A percentile compares a stretch with the other conserved stretches of the same genome.
Conservation (phyloP, 23 red algal species). For the Pyropia haitanensis region DNA sequence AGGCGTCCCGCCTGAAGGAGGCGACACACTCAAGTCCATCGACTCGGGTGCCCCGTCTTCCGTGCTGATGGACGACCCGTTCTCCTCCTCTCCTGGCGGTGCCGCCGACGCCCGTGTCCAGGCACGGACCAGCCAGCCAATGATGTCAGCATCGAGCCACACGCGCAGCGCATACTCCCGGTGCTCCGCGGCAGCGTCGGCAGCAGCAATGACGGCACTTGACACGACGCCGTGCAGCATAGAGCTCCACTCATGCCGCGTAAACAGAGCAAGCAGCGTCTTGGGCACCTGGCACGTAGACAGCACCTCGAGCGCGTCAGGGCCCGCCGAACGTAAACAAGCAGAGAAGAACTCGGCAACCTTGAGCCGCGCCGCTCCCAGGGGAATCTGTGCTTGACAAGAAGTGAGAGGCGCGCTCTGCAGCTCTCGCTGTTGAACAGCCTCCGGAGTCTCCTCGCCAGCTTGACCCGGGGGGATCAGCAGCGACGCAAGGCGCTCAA, state of each 20-base stretch:
- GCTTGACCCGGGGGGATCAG: too few relatives aligned
- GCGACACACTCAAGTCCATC: not conserved
- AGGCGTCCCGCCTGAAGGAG: too few relatives aligned
- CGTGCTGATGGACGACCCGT: not conserved
- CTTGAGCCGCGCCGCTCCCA: slow-evolving; percentile 57
- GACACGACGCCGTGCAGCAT: slow-evolving; percentile 62
- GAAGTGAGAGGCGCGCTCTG: too few relatives aligned
- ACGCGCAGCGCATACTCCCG: slow-evolving; percentile 7
- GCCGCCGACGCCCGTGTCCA: slow-evolving; percentile 17
- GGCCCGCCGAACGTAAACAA: slow-evolving; percentile 33
- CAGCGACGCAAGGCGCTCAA: too few relatives aligned
- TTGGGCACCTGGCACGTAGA: slow-evolving; percentile 23
- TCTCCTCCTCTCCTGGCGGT: slow-evolving; percentile 6
- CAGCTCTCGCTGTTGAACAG: too few relatives aligned
- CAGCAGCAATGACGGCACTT: slow-evolving; percentile 17
- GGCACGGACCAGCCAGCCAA: slow-evolving; percentile 38
- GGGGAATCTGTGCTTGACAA: slow-evolving; percentile 3
- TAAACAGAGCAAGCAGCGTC: slow-evolving; percentile 44
- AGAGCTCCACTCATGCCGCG: slow-evolving; percentile 54
- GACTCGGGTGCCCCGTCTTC: not conserved
- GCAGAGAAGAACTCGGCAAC: slow-evolving; percentile 68
- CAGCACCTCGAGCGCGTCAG: slow-evolving; percentile 28
- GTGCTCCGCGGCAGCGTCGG: not conserved
- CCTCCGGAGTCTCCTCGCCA: too few relatives aligned
- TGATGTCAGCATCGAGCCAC: slow-evolving; percentile 48